Evolutionary conservation across 148 eudicot species (phyloP).

Genomic region (Rhododendron kiyosumense): DNA sequence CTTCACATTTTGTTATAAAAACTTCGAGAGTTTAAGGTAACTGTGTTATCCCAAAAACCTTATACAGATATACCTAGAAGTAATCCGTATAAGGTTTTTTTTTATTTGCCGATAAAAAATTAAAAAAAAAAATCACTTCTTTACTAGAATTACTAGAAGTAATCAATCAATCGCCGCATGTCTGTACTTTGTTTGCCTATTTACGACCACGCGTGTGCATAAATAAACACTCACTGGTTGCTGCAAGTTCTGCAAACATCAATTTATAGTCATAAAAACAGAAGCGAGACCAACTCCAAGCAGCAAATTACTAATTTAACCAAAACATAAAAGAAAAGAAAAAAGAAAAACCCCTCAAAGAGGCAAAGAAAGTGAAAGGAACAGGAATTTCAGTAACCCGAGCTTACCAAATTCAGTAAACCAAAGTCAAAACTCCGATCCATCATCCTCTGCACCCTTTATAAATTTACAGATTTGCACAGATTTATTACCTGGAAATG

Average conservation of each 20-base stretch:
- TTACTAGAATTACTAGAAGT: background rate
- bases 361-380: background rate
- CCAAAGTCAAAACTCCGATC: background rate
- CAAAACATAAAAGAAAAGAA: background rate
- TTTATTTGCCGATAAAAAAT: no score
- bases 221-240: background rate
- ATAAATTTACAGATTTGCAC: background rate
- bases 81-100: no score
- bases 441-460: background rate
- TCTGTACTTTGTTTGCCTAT: background rate
- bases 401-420: conserved; percentile 6
- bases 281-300: background rate
- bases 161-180: background rate
- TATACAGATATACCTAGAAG: no score
- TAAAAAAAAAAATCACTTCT: background rate
- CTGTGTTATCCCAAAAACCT: background rate
- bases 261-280: background rate
- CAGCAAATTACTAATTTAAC: background rate
- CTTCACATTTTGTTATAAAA: background rate
- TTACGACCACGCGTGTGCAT: background rate
- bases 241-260: background rate
- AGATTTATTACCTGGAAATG: background rate
- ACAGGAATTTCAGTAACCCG: background rate
- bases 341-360: background rate
- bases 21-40: background rate